Percentiles rank a stretch among this genome's conserved stretches.
Conservation (phyloP, 2,329 filamentous ascomycete species). For the Epicoccum sorghinum region DNA sequence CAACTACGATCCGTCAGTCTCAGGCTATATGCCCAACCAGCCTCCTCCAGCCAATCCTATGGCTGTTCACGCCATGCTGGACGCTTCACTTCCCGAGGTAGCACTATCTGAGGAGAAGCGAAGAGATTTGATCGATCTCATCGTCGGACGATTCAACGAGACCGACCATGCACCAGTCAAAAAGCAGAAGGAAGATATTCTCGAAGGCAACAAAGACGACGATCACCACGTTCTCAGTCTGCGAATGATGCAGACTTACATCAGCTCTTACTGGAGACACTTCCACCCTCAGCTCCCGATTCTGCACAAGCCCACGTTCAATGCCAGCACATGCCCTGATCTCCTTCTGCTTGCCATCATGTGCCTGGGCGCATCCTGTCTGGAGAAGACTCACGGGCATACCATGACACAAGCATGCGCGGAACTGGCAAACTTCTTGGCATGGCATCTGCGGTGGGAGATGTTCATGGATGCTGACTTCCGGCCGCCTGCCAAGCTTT, state of each 20-base stretch:
- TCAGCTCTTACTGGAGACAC: constrained; percentile 86
- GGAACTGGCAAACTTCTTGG: constrained; percentile 85
- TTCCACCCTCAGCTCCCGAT: constrained; percentile 96
- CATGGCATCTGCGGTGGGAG: constrained; percentile 93
- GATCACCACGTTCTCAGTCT: constrained; percentile 73
- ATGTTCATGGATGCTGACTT: constrained; percentile 93
- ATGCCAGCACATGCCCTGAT: constrained; percentile 83
- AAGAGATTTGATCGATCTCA: constrained; percentile 80
- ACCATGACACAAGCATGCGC: constrained; percentile 77
- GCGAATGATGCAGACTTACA: constrained; percentile 95
- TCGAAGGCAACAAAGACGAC: constrained; percentile 76
- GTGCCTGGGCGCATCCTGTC: constrained; percentile 86
- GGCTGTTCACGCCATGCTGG: constrained; percentile 85
- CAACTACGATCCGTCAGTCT: constrained; percentile 56
- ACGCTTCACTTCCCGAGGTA: constrained; percentile 78
- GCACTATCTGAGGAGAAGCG: constrained; percentile 87
- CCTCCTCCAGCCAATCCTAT: constrained; percentile 76
- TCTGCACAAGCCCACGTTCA: constrained; percentile 91
- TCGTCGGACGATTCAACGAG: constrained; percentile 81
- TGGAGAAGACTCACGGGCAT: constrained; percentile 81
- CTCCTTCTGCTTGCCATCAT: constrained; percentile 87
- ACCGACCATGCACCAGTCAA: constrained; percentile 75
- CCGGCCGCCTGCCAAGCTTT: constrained; percentile 88
- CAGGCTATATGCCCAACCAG: constrained; percentile 55
- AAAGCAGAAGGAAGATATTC: constrained; percentile 75